Base-by-base conservation (phyloP, 352 stramenopile species). In the Globisporangium spiculum region DNA sequence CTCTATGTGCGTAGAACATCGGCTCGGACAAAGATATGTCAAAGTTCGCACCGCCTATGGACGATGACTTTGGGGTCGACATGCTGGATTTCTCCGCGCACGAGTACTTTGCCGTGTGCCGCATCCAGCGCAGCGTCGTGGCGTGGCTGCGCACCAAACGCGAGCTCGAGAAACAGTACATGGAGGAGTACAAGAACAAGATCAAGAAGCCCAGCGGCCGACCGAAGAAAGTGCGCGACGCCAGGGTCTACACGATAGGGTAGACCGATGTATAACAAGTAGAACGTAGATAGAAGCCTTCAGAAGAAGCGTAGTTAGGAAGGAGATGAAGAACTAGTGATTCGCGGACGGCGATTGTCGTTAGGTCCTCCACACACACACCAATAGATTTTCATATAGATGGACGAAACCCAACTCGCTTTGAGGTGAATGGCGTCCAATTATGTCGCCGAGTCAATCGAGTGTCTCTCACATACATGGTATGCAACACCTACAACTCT, bases 131-230 rank as follows among this genome's bases (percentile, higher is more conserved):
- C 26, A 72, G 72, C 65, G 76, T 94, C 12, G 69, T 72, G 0
- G 53, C 76, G 44, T 94, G 83, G 86, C 75, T 94, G n/a, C 72
- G 74, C 6, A 84, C 77, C 27, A 94, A 94, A 63, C 83, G 86
- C 16, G 70, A 87, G 65, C 75, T 88, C 44, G 86, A 92, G 68
- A 80, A 86, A 61, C 76, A 79, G 63, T 87, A 84, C 69, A 90
- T 91, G 76, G 83, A 91, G 50, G 81, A 92, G 70, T 91, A 94
- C 83, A 91, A 90, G 58, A 91, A 86, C 72, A 92, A 92, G 73
- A 94, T 92, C 71, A 94, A 94, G 67, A 92, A 94, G 60, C 84
- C 83, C 32, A 91, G 81, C 27, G 81, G 83, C 1, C 81, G 84
- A 9, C 83, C 83, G 32, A 92, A 92, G 58, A 90, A 92, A 71